Evolutionary conservation across 2,329 filamentous ascomycete species (phyloP).

Genomic region (Neophaeococcomyces aloes): DNA sequence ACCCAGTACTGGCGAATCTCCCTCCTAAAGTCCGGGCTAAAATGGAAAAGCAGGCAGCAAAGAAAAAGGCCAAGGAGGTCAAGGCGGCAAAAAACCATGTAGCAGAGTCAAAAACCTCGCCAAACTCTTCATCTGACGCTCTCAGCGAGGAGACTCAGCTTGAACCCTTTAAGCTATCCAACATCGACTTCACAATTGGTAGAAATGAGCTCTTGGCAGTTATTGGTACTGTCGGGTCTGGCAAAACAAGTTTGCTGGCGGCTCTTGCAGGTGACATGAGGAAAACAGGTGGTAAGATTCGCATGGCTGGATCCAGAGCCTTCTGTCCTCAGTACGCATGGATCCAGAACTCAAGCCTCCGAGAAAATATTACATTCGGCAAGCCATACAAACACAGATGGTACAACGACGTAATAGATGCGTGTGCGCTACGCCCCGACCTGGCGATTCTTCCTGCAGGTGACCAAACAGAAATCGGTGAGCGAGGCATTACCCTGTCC

Average conservation of each 20-base stretch:
- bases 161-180: slow-evolving; percentile 33
- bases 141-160: slow-evolving; percentile 19
- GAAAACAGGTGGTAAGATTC: slow-evolving; percentile 61
- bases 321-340: slow-evolving; percentile 96
- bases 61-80: slow-evolving; percentile 35
- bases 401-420: slow-evolving; percentile 75
- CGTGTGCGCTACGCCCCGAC: slow-evolving; percentile 75
- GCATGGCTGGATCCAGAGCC: slow-evolving; percentile 66
- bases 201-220: slow-evolving; percentile 51
- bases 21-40: slow-evolving; percentile 27
- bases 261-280: slow-evolving; percentile 92
- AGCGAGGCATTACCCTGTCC: slow-evolving; percentile 88
- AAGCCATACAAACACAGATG: slow-evolving; percentile 63
- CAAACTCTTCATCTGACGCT: slow-evolving; percentile 17
- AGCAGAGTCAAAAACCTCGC: slow-evolving; percentile 23
- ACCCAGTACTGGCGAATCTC: slow-evolving; percentile 20
- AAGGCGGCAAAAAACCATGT: slow-evolving; percentile 26
- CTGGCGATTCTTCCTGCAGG: slow-evolving; percentile 86
- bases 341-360: slow-evolving; percentile 86
- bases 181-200: slow-evolving; percentile 34
- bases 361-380: slow-evolving; percentile 84
- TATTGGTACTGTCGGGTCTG: slow-evolving; percentile 82
- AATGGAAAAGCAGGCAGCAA: slow-evolving; percentile 34
- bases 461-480: slow-evolving; percentile 85
- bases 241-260: slow-evolving; percentile 80